Evolutionary conservation across 2,329 filamentous ascomycete species (phyloP), one percentile per base, ranked within the genome.

Genomic region (Hirsutella rhossiliensis): DNA sequence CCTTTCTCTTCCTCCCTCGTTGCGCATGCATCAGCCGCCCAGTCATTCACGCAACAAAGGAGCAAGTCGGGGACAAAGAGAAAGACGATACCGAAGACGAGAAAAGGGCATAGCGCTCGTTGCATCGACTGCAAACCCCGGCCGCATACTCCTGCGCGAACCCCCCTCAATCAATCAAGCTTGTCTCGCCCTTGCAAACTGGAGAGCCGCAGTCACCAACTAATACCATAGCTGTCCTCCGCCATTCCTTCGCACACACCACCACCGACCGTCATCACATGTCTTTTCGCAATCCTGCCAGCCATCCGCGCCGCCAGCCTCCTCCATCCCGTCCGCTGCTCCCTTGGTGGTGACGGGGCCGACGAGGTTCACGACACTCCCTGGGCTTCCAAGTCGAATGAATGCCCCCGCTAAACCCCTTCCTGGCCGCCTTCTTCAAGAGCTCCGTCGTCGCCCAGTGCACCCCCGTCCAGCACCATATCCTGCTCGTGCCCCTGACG

Each of bases 381-480:
- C 45, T 54, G 50, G 50, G 44, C 44, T 44, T 46, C 44, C 50
- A 56, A 62, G 59, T 54, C 61, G 63, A 64, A 59, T 65, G 63
- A 66, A 95, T 95, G 89, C 89, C 89, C 82, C 87, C 92, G 72
- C 77, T 97, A 81, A 98, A 98, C 71, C 92, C 92, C 65, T 97
- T 96, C 70, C 77, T 98, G 66, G 83, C 86, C 74, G 88, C 90
- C 75, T 97, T 98, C 80, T 96, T 96, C 77, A 88, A 87, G 73
- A 97, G 88, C 78, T 81, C 87, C 64, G 77, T 96, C 62, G 84
- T 85, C 55, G 73, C 84, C 58, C 90, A 97, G 80, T 97, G 92
- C 73, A 79, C 82, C 50, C 89, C 92, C 44, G 77, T 88, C 52
- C 84, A 92, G 65, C 87, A 94, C 64, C 87, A 97, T 72, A 80